Evolutionary conservation across 202 grass and related monocot species (phyloP).

Genomic region (Eragrostis tef): DNA sequence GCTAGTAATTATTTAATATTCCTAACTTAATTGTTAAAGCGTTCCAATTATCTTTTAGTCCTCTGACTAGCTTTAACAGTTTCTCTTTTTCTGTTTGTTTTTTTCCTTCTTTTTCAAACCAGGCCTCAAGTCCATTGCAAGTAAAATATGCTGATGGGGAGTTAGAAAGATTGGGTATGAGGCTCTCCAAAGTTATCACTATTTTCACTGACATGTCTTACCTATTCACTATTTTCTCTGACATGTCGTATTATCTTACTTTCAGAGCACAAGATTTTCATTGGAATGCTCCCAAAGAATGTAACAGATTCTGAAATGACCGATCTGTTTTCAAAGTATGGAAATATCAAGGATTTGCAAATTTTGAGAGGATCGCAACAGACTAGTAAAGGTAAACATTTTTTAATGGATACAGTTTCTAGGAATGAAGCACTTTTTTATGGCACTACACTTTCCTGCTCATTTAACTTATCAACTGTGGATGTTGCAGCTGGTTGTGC

Average conservation of each 20-base stretch:
- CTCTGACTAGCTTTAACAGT: background rate
- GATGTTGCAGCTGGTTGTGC: constrained; percentile 83
- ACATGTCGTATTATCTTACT: constrained; percentile 30
- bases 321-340: constrained; percentile 77
- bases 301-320: constrained; percentile 83
- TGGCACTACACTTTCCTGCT: background rate
- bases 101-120: constrained; percentile 34
- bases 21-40: background rate
- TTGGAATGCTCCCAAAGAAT: constrained; percentile 98
- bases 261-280: constrained; percentile 95
- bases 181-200: constrained; percentile 16
- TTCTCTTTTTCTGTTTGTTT: background rate
- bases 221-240: constrained; percentile 4
- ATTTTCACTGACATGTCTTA: background rate
- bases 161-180: constrained; percentile 88
- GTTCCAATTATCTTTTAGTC: background rate
- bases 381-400: constrained; percentile 87
- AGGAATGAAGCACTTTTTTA: background rate
- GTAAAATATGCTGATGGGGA: constrained; percentile 99
- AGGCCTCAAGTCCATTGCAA: constrained; percentile 98
- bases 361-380: constrained; percentile 94
- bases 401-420: background rate
- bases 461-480: constrained; percentile 42
- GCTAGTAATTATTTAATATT: constrained; percentile 10
- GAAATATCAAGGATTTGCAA: constrained; percentile 87